A percentile compares a stretch with the other conserved stretches of the same genome.
phyloP scores from a whole-genome alignment of 2,329 filamentous ascomycete genomes.

The Xylaria sp. region DNA sequence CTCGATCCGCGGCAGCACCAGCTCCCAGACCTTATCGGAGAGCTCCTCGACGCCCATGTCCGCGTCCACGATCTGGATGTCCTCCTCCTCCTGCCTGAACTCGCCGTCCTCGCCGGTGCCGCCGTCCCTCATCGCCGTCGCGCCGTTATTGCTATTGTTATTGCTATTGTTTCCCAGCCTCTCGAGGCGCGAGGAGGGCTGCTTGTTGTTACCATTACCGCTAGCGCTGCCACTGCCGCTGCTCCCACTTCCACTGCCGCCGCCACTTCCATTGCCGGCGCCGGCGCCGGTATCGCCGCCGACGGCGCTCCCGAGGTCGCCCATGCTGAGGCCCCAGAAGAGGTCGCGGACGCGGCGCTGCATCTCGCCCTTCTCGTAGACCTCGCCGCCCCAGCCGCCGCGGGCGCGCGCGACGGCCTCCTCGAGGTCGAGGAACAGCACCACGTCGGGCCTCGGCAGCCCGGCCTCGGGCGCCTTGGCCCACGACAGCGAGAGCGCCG shows the following conservation, averaged over 20 bases:
- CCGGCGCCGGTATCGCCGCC: constrained; percentile 13
- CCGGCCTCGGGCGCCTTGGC: constrained; percentile 83
- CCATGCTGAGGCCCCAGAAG: constrained; percentile 63
- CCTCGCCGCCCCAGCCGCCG: constrained; percentile 86
- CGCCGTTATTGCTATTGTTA: too few relatives aligned
- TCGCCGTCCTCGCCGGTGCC: constrained; percentile 33
- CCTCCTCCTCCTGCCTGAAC: constrained; percentile 55
- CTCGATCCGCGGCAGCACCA: constrained; percentile 50
- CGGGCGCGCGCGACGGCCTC: constrained; percentile 71
- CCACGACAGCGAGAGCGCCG: constrained; percentile 72
- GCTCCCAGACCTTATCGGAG: constrained; percentile 57
- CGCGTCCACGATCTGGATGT: constrained; percentile 58
- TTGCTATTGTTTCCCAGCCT: constrained; percentile 25
- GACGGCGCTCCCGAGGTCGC: constrained; percentile 42
- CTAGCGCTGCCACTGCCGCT: constrained; percentile 10
- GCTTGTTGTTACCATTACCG: constrained; percentile 15
- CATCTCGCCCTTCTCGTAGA: constrained; percentile 85
- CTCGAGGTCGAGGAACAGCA: constrained; percentile 83
- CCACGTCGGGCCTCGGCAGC: constrained; percentile 83
- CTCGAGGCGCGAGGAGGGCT: too few relatives aligned
- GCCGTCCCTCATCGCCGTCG: constrained; percentile 21
- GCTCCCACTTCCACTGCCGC: constrained; percentile 11
- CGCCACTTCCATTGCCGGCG: constrained; percentile 16
- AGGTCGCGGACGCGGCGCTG: constrained; percentile 77
- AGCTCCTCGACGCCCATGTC: constrained; percentile 59